These are phyloP conservation scores for Ogataea ganodermae DNA, from an alignment of 805 yeast species.

Conservation along the genomic window DNA sequence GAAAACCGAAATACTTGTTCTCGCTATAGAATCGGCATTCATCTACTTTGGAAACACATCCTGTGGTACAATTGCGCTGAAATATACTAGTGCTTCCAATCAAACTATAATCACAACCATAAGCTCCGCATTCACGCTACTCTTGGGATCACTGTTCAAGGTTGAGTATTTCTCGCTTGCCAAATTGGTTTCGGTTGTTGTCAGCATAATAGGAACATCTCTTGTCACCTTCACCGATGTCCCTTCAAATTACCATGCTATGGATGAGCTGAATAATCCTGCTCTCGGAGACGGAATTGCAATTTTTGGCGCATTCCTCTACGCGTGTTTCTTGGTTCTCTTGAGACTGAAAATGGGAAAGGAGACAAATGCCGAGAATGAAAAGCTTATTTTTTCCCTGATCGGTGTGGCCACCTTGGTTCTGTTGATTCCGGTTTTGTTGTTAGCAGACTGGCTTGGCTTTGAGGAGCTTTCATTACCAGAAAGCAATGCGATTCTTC, in stretches of 20 bases:
- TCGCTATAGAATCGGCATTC: constrained; percentile 43
- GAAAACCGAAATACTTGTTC: constrained; percentile 33
- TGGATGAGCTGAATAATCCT: constrained; percentile 32
- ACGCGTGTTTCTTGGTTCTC: constrained; percentile 46
- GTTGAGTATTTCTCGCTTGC: constrained; percentile 45
- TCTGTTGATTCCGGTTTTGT: constrained; percentile 42
- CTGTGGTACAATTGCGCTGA: constrained; percentile 43
- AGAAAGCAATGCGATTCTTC: constrained; percentile 37
- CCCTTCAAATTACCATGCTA: background rate
- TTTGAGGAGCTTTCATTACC: constrained; percentile 46
- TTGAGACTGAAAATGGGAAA: constrained; percentile 49
- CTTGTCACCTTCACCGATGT: constrained; percentile 42
- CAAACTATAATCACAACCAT: constrained; percentile 54
- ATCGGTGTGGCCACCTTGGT: constrained; percentile 47
- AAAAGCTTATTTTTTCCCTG: constrained; percentile 47
- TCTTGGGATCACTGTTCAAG: constrained; percentile 42
- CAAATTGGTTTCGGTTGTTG: constrained; percentile 44
- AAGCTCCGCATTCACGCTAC: constrained; percentile 51
- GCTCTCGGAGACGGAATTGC: constrained; percentile 48
- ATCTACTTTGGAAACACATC: constrained; percentile 46
- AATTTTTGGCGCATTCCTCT: constrained; percentile 46
- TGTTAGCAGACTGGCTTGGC: constrained; percentile 38
- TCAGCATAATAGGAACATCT: constrained; percentile 49
- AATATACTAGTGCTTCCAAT: constrained; percentile 54
- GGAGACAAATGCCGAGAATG: constrained; percentile 44